Base-by-base conservation (phyloP, 352 stramenopile genomes). In the Phytophthora litchii region DNA sequence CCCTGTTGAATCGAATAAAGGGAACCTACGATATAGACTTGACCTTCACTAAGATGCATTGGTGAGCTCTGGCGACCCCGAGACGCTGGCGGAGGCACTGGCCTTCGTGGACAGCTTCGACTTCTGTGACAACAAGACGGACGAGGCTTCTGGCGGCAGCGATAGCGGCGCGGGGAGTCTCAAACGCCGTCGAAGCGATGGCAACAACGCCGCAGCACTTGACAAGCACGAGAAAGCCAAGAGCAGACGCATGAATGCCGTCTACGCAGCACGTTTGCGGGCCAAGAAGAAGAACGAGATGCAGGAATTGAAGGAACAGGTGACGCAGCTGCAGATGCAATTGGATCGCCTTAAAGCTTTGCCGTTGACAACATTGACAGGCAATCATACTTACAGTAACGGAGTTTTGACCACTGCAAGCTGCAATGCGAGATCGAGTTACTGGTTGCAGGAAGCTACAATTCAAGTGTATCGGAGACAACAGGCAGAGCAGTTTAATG, bases 61-160 rank as follows among this genome's bases (percentile, higher is more conserved):
- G 4, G 45, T 48, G 25, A 29, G 35, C n/a, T 17, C 17, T 0
- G 44, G 31, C 11, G 64, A 69, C 14, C 17, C 41, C 12, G 25
- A 54, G 45, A 67, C 48, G 38, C 58, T 72, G 32, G 58, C 47
- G 17, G 64, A 66, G 35, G 64, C 64, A 10, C 43, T 72, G 38
- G 52, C 64, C 19, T 72, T 72, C 43, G 44, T 72, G 17, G 64
- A 72, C 23, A 46, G 21, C n/a, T 72, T 67, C 8, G 62, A 67
- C 21, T 57, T 53, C 16, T 34, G 25, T 11, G 37, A 43, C 10
- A 54, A 35, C 43, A 16, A 47, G 7, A 38, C 32, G 3, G 59
- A 57, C 14, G 45, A 37, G 17, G 11, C 37, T 27, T 62, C 51
- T 4, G 19, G 29, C 8, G 27, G 40, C 32, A 63, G 59, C 29